These are phyloP conservation scores for Hamigera avellanea DNA, from an alignment of 495 filamentous ascomycete species.

Conservation along the genomic window DNA sequence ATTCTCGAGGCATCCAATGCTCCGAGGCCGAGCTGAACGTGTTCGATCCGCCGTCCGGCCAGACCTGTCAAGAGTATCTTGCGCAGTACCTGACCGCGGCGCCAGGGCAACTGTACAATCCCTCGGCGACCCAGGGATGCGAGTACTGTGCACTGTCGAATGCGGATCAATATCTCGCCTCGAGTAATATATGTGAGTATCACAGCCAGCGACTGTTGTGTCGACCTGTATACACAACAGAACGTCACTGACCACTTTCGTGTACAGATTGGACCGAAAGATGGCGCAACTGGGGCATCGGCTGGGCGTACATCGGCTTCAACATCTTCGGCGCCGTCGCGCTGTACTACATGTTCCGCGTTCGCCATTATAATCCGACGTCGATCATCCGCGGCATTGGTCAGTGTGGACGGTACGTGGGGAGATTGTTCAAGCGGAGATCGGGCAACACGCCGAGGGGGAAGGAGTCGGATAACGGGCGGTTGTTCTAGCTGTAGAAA, in stretches of 20 bases:
- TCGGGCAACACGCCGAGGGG: not conserved
- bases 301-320: constrained; percentile 43
- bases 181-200: constrained; percentile 33
- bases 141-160: constrained; percentile 33
- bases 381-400: not conserved
- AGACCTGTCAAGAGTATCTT: constrained; percentile 40
- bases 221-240: not conserved
- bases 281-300: constrained; percentile 44
- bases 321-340: constrained; percentile 37
- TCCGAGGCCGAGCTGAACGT: constrained; percentile 33
- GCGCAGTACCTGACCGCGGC: constrained; percentile 13
- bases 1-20: constrained; percentile 31
- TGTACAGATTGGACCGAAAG: constrained; percentile 24
- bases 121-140: constrained; percentile 25
- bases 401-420: not conserved
- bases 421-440: constrained; percentile 1
- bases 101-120: constrained; percentile 34
- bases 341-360: constrained; percentile 42
- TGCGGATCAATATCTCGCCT: constrained; percentile 36
- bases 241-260: constrained; percentile 3
- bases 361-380: constrained; percentile 8
- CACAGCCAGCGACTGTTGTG: too few relatives aligned
- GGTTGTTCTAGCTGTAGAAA: constrained; percentile 1
- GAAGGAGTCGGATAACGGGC: not conserved
- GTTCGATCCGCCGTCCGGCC: constrained; percentile 38